Evolutionary conservation across 2,329 filamentous ascomycete species (phyloP), one percentile per base, ranked within the genome.

Genomic region (Penicillium sp.): DNA sequence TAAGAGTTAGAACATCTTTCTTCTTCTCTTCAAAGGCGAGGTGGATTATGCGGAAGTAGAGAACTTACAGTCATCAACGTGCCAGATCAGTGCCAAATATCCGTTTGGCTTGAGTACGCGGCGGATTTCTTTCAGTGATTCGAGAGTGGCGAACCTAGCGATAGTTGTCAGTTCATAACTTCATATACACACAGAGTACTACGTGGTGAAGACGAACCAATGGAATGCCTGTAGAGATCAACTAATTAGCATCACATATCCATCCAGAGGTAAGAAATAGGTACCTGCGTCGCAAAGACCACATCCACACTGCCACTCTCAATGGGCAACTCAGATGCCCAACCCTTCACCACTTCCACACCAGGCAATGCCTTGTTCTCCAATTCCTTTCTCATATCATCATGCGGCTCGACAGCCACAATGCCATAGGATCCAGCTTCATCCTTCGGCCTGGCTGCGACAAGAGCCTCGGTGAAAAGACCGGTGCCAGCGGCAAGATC

Each of bases 401-500:
- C 74, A 64, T 88, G 82, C 23, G 87, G 87, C 70, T 89, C 81
- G 49, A 90, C 75, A 47, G 85, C 81, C 47, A 85, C 65, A 60
- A 91, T 75, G 43, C 82, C 66, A 70, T 81, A 89, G 6, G n/a
- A 43, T 12, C 18, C 40, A 18, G 11, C 40, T 11, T 12, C 40
- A 21, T 7, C 38, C 69, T 90, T 88, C 0, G 78, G 74, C 28
- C 86, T 75, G 14, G 69, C 73, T 6, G 83, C 81, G 2, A 43
- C 40, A 33, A 91, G 76, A 18, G 80, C 63, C 67, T 86, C 83
- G 0, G 87, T 89, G 65, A 89, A 85, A 65, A 89, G 89, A 24
- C 87, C 87, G 0, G 86, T 89, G 0, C 87, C 86, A 3, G 85
- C 84, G 1, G 81, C 87, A 18, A 90, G 74, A 66, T 90, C 87